Evolutionary conservation across 2,329 filamentous ascomycete species (phyloP).

Genomic region (Penicillium sp.): DNA sequence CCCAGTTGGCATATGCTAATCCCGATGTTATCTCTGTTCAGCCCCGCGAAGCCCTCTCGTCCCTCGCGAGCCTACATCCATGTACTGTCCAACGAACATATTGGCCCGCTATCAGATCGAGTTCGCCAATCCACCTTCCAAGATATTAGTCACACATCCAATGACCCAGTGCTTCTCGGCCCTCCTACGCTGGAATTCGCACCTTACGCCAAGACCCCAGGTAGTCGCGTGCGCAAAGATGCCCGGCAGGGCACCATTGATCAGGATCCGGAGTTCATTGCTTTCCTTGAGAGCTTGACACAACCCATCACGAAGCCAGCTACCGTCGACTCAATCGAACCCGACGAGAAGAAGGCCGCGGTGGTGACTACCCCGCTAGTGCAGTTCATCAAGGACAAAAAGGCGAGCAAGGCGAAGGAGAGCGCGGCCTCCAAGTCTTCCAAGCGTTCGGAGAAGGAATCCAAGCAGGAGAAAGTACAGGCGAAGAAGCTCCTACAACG

Average conservation of each 20-base stretch:
- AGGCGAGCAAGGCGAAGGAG: conserved; percentile 77
- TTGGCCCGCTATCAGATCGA: conserved; percentile 70
- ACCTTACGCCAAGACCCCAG: conserved; percentile 81
- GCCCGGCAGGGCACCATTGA: conserved; percentile 92
- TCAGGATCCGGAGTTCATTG: conserved; percentile 93
- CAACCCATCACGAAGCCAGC: conserved; percentile 68
- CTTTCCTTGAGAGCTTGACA: conserved; percentile 85
- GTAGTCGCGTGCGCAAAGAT: conserved; percentile 76
- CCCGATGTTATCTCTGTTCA: conserved; percentile 40
- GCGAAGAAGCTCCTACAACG: conserved; percentile 51
- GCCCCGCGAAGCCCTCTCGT: conserved; percentile 81
- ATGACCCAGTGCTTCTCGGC: conserved; percentile 74
- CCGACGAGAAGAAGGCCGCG: conserved; percentile 61
- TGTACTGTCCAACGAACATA: conserved; percentile 72
- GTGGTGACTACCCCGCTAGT: conserved; percentile 86
- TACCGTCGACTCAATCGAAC: conserved; percentile 56
- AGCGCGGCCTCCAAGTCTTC: conserved; percentile 49
- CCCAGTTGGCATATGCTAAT: conserved; percentile 4
- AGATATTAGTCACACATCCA: conserved; percentile 79
- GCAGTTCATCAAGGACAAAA: conserved; percentile 89
- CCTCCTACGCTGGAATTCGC: conserved; percentile 83
- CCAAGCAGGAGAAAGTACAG: conserved; percentile 49
- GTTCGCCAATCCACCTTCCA: conserved; percentile 75
- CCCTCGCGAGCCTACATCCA: conserved; percentile 84
- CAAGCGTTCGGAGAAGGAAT: conserved; percentile 47